Base-by-base conservation (phyloP, 345 rosid genomes). In the sweet orange (Citrus sinensis) region DNA sequence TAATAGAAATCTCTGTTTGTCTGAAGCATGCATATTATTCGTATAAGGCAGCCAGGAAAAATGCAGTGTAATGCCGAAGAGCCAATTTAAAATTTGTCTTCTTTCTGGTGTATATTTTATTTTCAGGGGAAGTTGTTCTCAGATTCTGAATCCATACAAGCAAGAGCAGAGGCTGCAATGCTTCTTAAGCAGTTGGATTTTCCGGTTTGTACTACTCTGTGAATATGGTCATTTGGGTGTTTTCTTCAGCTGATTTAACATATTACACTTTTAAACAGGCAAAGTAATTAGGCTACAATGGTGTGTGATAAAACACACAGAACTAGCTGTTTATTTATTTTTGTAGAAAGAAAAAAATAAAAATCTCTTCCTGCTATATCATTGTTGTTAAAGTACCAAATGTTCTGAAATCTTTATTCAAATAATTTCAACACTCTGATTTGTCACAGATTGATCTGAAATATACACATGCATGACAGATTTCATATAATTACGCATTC, bases 111-210 rank as follows among this genome's bases (percentile, higher is more conserved):
- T 25, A 7, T 11, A 20, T 79, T 76, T 79, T 76, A 65, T 71
- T 82, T 58, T 78, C 91, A 93, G 98, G 87, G 87, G 20, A 93
- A 92, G 89, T 88, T 97, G 59, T 92, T 94, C 84, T 92, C 97
- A 70, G 98, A 94, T 85, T 87, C 92, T 76, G 98, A 97, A 85
- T 92, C 99, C 73, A 92, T 93, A 76, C 97, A 97, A 81, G 85
- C 93, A 78, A 89, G 99, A 88, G 99, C 98, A 74, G 98, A 93
- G 88, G 98, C 99, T 77, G 98, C 94, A 65, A 85, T 97, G 85
- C 98, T 97, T 85, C 93, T 97, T 72, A 97, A 94, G 87, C 95
- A 86, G 86, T 82, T 97, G 83, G 92, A 94, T 88, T 92, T 92
- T 80, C 99, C 96, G 86, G 99, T 96, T 83, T 79, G 99, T 87